Conservation (phyloP, 2,329 filamentous ascomycete genomes). For the Periconia sp. region DNA sequence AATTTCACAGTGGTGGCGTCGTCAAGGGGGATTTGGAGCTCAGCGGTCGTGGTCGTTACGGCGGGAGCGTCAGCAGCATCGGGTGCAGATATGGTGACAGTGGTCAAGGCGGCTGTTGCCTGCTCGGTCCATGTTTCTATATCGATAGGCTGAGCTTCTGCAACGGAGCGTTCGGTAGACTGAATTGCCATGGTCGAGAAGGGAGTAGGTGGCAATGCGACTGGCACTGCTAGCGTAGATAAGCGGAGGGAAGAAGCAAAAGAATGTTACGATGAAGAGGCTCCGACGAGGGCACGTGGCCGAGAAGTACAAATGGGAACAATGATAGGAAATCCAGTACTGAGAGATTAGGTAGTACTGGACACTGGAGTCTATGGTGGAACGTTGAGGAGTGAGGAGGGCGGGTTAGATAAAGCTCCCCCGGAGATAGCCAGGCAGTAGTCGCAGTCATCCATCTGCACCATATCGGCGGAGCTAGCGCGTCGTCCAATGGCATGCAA, state of each 20-base stretch:
- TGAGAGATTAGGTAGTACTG: too few relatives aligned
- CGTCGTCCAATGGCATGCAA: slow-evolving; percentile 27
- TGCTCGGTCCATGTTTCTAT: slow-evolving; percentile 54
- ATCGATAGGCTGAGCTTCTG: slow-evolving; percentile 36
- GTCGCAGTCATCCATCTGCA: not conserved
- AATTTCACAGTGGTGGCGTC: slow-evolving; percentile 43
- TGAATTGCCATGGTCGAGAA: slow-evolving; percentile 35
- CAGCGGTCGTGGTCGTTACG: slow-evolving; percentile 61
- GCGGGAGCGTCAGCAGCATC: slow-evolving; percentile 17
- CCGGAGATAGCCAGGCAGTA: slow-evolving; percentile 4
- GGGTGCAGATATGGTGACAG: slow-evolving; percentile 42
- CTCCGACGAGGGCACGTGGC: not conserved
- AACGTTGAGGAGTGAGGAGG: not conserved
- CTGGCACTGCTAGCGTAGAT: not conserved
- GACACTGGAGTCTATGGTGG: not conserved
- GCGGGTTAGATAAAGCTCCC: slow-evolving; percentile 8
- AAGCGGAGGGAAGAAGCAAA: not conserved
- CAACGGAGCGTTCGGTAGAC: slow-evolving; percentile 21
- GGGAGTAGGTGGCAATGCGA: slow-evolving; percentile 1
- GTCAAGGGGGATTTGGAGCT: slow-evolving; percentile 77
- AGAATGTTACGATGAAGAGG: not conserved
- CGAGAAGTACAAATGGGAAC: not conserved
- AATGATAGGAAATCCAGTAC: not conserved
- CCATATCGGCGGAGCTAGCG: slow-evolving; percentile 5
- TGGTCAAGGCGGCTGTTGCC: slow-evolving; percentile 46